phyloP scores from a whole-genome alignment of 495 filamentous ascomycete species.

The Astrocystis sublimbata region DNA sequence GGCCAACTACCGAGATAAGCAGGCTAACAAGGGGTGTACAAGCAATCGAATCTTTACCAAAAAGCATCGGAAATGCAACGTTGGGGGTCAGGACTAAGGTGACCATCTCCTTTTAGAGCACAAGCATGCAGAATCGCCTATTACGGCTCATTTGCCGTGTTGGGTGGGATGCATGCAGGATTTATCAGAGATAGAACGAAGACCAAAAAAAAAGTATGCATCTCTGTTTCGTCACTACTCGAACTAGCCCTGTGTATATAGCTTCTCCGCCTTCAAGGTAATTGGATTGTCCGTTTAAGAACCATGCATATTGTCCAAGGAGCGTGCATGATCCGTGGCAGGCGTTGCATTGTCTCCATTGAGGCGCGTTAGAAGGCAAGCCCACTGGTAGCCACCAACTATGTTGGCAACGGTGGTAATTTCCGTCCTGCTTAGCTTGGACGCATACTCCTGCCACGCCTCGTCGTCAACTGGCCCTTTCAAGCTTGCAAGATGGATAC shows the following conservation, averaged over 20 bases:
- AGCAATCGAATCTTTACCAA: not conserved
- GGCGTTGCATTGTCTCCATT: conserved; percentile 7
- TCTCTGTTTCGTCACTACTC: not conserved
- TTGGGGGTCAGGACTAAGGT: not conserved
- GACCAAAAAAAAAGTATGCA: not conserved
- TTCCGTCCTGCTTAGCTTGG: conserved; percentile 11
- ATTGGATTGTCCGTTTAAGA: not conserved
- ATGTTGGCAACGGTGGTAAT: conserved; percentile 9
- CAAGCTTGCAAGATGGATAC: conserved; percentile 1
- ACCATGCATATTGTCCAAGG: not conserved
- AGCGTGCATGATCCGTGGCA: not conserved
- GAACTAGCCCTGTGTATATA: not conserved
- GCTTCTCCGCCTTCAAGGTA: not conserved
- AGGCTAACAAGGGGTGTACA: not conserved
- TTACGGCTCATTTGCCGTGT: not conserved
- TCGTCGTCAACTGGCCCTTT: conserved; percentile 12
- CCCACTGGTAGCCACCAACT: conserved; percentile 16
- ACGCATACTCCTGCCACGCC: not conserved
- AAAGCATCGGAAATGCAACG: not conserved
- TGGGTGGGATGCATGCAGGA: not conserved
- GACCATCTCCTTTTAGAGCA: not conserved
- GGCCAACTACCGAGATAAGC: not conserved
- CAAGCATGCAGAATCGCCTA: not conserved
- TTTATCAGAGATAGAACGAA: too few species aligned
- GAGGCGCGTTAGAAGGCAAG: conserved; percentile 7